Percentiles rank a stretch among this genome's conserved stretches.
Conservation (phyloP, 148 eudicot species). For the Cornus controversa region DNA sequence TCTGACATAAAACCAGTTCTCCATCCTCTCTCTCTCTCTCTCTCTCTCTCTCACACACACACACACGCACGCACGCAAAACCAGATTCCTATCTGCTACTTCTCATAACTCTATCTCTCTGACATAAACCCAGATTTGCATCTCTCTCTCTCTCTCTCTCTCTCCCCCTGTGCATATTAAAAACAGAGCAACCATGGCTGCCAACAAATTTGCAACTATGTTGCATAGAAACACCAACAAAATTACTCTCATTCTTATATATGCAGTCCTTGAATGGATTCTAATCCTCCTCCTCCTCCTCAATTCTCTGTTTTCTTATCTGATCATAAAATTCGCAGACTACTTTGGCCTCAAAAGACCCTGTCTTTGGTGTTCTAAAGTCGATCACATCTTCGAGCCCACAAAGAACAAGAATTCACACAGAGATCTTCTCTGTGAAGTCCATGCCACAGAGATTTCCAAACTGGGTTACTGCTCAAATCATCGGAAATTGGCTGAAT, state of each 20-base stretch:
- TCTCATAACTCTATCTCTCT: too few species aligned
- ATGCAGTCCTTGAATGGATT: slow-evolving; percentile 77
- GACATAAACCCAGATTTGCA: too few species aligned
- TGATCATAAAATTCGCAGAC: slow-evolving; percentile 65
- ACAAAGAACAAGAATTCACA: slow-evolving; percentile 31
- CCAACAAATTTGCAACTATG: slow-evolving; percentile 64
- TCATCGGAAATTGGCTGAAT: slow-evolving; percentile 57
- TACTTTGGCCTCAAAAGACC: slow-evolving; percentile 81
- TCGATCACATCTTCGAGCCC: slow-evolving; percentile 60
- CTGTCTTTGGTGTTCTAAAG: slow-evolving; percentile 65
- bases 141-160: background rate
- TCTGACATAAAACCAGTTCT: slow-evolving; percentile 13
- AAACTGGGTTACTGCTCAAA: slow-evolving; percentile 58
- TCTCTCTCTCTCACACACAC: slow-evolving; percentile 1
- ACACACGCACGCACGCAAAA: background rate
- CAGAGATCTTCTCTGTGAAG: slow-evolving; percentile 64
- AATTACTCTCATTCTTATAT: slow-evolving; percentile 53
- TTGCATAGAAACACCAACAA: slow-evolving; percentile 65
- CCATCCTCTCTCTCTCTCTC: slow-evolving; percentile 9
- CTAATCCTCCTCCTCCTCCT: slow-evolving; percentile 69
- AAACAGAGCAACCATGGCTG: slow-evolving; percentile 47
- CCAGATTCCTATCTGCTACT: too few species aligned
- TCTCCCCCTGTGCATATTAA: slow-evolving; percentile 25
- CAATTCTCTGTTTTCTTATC: slow-evolving; percentile 69
- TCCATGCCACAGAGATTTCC: slow-evolving; percentile 64